Percentiles rank a stretch among this genome's conserved stretches.
These are phyloP conservation scores for Rhexocercosporidium sp. DNA, from an alignment of 2,329 filamentous ascomycete species.

Conservation along the genomic window DNA sequence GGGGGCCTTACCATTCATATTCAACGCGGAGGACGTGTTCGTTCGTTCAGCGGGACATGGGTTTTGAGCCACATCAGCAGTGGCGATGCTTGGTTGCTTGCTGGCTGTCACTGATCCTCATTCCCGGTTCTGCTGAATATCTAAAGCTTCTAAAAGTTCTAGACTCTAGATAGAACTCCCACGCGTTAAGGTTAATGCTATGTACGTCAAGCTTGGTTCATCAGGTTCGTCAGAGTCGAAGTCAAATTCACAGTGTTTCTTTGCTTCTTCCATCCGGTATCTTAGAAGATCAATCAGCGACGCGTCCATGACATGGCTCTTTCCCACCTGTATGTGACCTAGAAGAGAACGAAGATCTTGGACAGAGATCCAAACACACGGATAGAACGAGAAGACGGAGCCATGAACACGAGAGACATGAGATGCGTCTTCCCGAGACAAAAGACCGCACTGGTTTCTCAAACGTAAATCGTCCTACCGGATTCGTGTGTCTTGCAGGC, in stretches of 20 bases:
- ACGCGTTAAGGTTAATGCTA: too few species aligned
- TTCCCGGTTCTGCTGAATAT: not conserved
- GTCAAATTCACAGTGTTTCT: not conserved
- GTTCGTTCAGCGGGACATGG: conserved; percentile 20
- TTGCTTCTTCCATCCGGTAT: not conserved
- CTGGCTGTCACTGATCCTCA: not conserved
- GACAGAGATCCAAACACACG: not conserved
- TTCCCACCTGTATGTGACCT: too few species aligned
- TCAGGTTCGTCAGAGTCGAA: not conserved
- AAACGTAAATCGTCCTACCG: not conserved
- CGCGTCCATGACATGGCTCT: too few species aligned
- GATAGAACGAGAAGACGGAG: too few species aligned
- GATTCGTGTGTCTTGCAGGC: too few species aligned
- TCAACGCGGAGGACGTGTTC: too few species aligned
- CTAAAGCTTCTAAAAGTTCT: too few species aligned
- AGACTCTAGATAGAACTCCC: too few species aligned
- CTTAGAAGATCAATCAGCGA: not conserved
- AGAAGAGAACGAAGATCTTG: not conserved
- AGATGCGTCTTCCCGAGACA: conserved; percentile 3
- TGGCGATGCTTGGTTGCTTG: not conserved
- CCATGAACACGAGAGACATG: not conserved
- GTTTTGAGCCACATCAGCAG: conserved; percentile 19
- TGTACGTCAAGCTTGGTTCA: too few species aligned
- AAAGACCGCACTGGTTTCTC: not conserved
- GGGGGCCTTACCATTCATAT: too few species aligned